Base-by-base conservation (phyloP, 1,284 basidiomycete genomes). In the Melampsora americana region DNA sequence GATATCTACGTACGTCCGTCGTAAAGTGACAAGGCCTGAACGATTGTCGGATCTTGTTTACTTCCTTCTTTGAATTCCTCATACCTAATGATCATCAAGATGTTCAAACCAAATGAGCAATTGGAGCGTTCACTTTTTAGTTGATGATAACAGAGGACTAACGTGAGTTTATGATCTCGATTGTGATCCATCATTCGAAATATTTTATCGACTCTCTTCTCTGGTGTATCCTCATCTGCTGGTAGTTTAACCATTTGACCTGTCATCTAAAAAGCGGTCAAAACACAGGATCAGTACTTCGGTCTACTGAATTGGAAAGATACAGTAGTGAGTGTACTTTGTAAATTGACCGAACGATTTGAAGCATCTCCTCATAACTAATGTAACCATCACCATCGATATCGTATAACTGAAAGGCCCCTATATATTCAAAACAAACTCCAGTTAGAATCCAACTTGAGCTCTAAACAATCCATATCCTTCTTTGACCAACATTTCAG, bases 371-470 rank as follows among this genome's bases (percentile, higher is more conserved):
- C 80, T 95, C 90, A 84, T 97, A 96, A 60, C 95, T 95, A 84
- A 98, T 97, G 80, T 87, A 91, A 2, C 95, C 95, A 82, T 98
- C 95, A 79, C 92, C 92, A 85, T 99, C 93, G 81, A 99, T 98
- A 83, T 99, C 96, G 84, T 99, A 99, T 65, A 99, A 86, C 84
- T 99, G 94, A 89, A 99, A 99, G 11, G 96, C 96, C 96, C 95
- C 94, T 97, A 84, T 77, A 64, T 66, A 9, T 42, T 12, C 5
- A 9, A 5, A 11, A 18, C 46, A 39, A 20, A 69, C 42, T 67
- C 30, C 53, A 5, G 7, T 48, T 3, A 42, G 12, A 9, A 42
- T 42, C 39, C 5, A 42, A 11, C 11, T 9, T 42, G 39, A 42
- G 5, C 4, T 61, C 16, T 14, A 26, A 61, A 42, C 30, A 42